These are phyloP conservation scores for Huntiella savannae DNA, from an alignment of 2,329 filamentous ascomycete species.

Conservation along the genomic window DNA sequence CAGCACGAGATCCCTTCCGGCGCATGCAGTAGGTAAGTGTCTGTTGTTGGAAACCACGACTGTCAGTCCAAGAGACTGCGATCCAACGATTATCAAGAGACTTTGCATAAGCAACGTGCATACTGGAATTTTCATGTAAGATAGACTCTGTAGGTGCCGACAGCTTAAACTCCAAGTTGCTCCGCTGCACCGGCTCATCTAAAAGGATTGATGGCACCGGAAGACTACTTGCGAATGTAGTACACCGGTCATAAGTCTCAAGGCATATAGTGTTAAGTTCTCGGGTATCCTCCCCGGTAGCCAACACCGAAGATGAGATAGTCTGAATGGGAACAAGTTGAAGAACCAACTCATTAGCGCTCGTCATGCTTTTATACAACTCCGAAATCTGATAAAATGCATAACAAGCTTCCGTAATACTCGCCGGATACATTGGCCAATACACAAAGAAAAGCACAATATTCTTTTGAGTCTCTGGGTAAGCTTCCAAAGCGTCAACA, in stretches of 20 bases:
- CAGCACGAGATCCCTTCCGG: slow-evolving; percentile 29
- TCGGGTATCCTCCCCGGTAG: slow-evolving; percentile 30
- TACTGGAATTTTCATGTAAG: slow-evolving; percentile 57
- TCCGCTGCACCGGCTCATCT: slow-evolving; percentile 46
- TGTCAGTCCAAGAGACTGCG: slow-evolving; percentile 65
- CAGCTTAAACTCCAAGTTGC: slow-evolving; percentile 58
- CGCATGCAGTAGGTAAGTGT: slow-evolving; percentile 55
- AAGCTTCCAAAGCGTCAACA: slow-evolving; percentile 21
- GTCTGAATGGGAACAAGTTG: slow-evolving; percentile 54
- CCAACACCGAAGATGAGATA: slow-evolving; percentile 47
- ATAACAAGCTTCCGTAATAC: slow-evolving; percentile 50
- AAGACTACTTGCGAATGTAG: slow-evolving; percentile 30
- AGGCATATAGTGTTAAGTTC: slow-evolving; percentile 42
- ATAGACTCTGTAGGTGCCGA: slow-evolving; percentile 51
- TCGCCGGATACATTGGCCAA: slow-evolving; percentile 39
- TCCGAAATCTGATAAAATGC: slow-evolving; percentile 58
- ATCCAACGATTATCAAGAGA: slow-evolving; percentile 64
- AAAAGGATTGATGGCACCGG: slow-evolving; percentile 54
- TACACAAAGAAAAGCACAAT: slow-evolving; percentile 65
- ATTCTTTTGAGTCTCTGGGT: slow-evolving; percentile 31
- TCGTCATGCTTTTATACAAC: slow-evolving; percentile 17
- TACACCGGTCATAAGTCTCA: slow-evolving; percentile 60
- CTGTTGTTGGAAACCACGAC: slow-evolving; percentile 51
- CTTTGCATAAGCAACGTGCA: slow-evolving; percentile 62
- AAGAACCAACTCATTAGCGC: slow-evolving; percentile 21